A percentile compares a stretch with the other conserved stretches of the same genome.
Evolutionary conservation across 495 filamentous ascomycete species (phyloP).

Genomic region (Penicillium herquei): DNA sequence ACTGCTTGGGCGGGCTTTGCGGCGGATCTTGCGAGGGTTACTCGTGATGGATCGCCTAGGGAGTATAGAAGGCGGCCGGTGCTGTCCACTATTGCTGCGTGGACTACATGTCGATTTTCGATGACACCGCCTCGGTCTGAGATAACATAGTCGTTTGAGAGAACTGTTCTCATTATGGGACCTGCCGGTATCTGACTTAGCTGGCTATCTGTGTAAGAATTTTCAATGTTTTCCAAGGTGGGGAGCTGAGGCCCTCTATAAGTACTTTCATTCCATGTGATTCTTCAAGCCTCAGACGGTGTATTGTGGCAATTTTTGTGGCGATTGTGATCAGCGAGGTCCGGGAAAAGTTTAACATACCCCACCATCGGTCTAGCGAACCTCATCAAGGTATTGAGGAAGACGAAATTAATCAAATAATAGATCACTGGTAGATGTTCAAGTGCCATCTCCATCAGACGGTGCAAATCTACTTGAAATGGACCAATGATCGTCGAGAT

Average conservation of each 20-base stretch:
- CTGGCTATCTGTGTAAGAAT: too few species aligned
- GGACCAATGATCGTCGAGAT: not conserved
- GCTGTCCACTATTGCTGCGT: constrained; percentile 35
- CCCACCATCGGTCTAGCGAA: not conserved
- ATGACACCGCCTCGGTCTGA: constrained; percentile 29
- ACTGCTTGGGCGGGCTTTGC: constrained; percentile 43
- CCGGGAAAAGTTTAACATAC: not conserved
- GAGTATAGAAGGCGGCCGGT: constrained; percentile 30
- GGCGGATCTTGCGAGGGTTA: constrained; percentile 40
- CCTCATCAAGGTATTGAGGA: not conserved
- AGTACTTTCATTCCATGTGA: too few species aligned
- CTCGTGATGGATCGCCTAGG: constrained; percentile 35
- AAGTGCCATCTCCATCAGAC: too few species aligned
- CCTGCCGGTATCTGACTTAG: too few species aligned
- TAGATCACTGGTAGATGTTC: too few species aligned
- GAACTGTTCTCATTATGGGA: constrained; percentile 12
- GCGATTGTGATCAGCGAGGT: not conserved
- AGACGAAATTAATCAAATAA: too few species aligned
- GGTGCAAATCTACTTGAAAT: not conserved
- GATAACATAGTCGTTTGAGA: constrained; percentile 24
- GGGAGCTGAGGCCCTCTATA: too few species aligned
- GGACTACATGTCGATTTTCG: constrained; percentile 38
- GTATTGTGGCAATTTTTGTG: not conserved
- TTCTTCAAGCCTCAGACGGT: not conserved
- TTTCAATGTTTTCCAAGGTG: too few species aligned